phyloP scores from a whole-genome alignment of 2,329 filamentous ascomycete genomes.

The Cladophialophora yegresii region DNA sequence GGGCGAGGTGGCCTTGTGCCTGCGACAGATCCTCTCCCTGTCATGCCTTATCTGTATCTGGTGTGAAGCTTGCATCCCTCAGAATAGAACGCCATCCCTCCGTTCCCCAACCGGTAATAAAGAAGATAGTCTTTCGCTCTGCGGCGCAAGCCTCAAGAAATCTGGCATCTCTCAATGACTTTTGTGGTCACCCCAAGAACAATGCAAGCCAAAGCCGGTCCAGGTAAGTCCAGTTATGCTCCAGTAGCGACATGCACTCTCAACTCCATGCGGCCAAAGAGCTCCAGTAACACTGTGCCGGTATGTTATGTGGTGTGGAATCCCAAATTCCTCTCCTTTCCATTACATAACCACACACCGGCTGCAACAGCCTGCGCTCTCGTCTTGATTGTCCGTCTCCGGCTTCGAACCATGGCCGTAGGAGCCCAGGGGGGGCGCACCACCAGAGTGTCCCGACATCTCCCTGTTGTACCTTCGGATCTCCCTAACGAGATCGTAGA shows the following conservation, averaged over 20 bases:
- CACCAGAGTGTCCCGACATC: constrained; percentile 73
- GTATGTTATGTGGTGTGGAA: constrained; percentile 1
- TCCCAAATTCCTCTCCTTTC: constrained; percentile 5
- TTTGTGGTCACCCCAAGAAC: constrained; percentile 29
- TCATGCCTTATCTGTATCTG: constrained; percentile 11
- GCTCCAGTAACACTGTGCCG: constrained; percentile 15
- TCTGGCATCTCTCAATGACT: constrained; percentile 27
- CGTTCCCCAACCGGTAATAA: constrained; percentile 22
- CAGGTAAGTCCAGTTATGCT: constrained; percentile 16
- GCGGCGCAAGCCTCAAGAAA: constrained; percentile 30
- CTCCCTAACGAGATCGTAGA: constrained; percentile 97
- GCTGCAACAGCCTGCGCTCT: constrained; percentile 71
- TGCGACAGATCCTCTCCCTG: neutral
- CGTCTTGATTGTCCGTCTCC: constrained; percentile 68
- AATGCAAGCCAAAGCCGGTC: constrained; percentile 30
- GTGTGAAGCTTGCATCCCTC: constrained; percentile 19
- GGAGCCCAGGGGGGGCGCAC: constrained; percentile 66
- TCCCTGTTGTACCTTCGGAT: constrained; percentile 98
- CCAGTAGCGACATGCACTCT: constrained; percentile 21
- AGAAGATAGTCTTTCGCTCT: constrained; percentile 16
- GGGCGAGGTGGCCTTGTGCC: constrained; percentile 16
- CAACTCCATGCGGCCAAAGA: constrained; percentile 27
- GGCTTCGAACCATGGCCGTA: constrained; percentile 56
- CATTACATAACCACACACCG: constrained; percentile 81
- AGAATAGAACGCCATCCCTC: constrained; percentile 20